These are phyloP conservation scores for Apiospora phragmitis DNA, from an alignment of 2,329 filamentous ascomycete species.

Conservation along the genomic window DNA sequence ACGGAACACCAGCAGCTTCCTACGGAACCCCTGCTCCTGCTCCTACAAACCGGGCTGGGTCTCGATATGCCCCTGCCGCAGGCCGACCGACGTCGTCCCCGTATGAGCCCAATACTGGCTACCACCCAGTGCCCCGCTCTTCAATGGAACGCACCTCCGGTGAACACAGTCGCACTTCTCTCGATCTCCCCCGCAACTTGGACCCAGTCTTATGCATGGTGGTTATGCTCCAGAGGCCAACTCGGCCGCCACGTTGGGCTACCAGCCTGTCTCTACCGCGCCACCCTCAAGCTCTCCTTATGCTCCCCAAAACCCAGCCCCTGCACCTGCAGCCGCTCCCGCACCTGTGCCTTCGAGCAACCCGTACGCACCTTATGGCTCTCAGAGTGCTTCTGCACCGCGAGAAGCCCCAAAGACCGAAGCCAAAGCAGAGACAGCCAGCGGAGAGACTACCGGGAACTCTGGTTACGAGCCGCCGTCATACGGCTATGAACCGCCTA, in stretches of 20 bases:
- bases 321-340: constrained; percentile 18
- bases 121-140: constrained; percentile 37
- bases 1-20: constrained; percentile 26
- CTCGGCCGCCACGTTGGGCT: constrained; percentile 30
- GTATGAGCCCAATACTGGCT: constrained; percentile 37
- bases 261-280: constrained; percentile 26
- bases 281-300: constrained; percentile 24
- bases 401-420: neutral
- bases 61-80: constrained; percentile 50
- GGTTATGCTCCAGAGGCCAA: constrained; percentile 36
- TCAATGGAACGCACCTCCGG: constrained; percentile 47
- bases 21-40: constrained; percentile 23
- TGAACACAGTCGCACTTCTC: constrained; percentile 40
- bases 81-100: constrained; percentile 31
- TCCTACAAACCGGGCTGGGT: constrained; percentile 44
- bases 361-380: constrained; percentile 27
- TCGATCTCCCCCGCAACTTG: constrained; percentile 44
- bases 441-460: constrained; percentile 20
- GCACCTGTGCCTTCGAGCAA: constrained; percentile 20
- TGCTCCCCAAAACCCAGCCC: constrained; percentile 20
- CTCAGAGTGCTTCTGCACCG: constrained; percentile 17
- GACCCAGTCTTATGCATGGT: constrained; percentile 35
- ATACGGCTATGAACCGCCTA: constrained; percentile 54
- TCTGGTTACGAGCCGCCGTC: constrained; percentile 45
- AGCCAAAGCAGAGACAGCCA: constrained; percentile 9